Base-by-base conservation (phyloP, 108 stramenopile species). In the Pinguiococcus pyrenoidosus region DNA sequence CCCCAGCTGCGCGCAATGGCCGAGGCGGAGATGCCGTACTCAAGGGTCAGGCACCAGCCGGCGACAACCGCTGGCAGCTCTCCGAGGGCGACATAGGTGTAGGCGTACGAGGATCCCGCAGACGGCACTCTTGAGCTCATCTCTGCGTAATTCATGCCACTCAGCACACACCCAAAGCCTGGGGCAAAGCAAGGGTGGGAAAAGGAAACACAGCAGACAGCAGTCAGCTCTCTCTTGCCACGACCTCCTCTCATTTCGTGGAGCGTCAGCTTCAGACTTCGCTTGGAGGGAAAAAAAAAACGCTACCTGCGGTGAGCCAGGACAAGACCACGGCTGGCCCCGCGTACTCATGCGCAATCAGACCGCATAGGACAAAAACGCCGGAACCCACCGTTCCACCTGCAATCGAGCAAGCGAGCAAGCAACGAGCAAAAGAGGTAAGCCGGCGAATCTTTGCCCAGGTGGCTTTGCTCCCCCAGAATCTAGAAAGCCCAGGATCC, bases 1-100 rank as follows among this genome's bases (percentile, higher is more conserved):
- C 90, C 90, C 90, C 90, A 92, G 32, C 60, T 78, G 34, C 83
- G 59, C 0, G 90, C 87, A 0, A 92, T 84, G 0, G 90, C 90
- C 16, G 82, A 74, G 9, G 77, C 82, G 14, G 75, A 64, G 3
- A 85, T 44, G 20, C 69, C 67, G 66, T 82, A 92, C 60, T 89
- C 87, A 16, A 92, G 45, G 5, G 83, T 78, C 51, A 85, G 49
- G 68, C 84, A 84, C 62, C 62, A 64, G 4, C 73, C 85, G 2
- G 82, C 77, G 5, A 88, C 1, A 9, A 81, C 71, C 17, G 90
- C 90, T 10, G 77, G 69, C 27, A 85, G 55, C 58, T 91, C 85
- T 3, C 89, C 89, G 61, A 90, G 49, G 4, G 72, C 46, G 6
- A 80, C 80, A n/a, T 74, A 82, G 17, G 78, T 69, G 49, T 84